Conservation (phyloP, 2,329 filamentous ascomycete genomes). For the Neofusicoccum sp. region DNA sequence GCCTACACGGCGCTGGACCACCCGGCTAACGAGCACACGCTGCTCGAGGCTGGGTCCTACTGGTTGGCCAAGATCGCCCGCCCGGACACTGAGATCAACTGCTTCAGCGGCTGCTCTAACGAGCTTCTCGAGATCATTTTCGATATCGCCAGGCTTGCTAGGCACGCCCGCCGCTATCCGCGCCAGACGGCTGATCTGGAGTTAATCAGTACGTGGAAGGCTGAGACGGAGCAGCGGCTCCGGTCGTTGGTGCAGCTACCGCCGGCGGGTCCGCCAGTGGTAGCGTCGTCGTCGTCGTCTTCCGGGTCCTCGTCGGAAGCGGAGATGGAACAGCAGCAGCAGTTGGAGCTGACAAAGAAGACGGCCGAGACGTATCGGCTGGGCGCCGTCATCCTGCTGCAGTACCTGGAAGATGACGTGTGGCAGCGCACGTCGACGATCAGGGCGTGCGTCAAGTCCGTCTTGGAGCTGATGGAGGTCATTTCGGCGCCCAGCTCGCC, state of each 20-base stretch:
- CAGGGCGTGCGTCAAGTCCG: background rate
- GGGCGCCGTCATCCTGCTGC: background rate
- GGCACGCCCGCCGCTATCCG: no score
- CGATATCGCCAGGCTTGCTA: no score
- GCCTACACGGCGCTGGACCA: no score
- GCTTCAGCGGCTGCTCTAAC: no score
- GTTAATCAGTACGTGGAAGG: no score
- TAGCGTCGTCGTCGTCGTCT: no score
- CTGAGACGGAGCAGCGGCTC: background rate
- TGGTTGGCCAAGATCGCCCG: no score
- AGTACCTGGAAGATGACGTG: background rate
- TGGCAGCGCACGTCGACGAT: background rate
- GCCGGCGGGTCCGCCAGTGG: background rate
- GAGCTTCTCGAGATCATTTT: no score
- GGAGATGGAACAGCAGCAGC: background rate
- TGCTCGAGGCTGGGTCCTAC: no score
- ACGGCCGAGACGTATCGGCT: background rate
- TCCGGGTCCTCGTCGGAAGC: background rate
- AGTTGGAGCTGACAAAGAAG: background rate
- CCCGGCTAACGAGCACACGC: no score
- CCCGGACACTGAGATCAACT: no score
- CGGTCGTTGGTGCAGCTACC: background rate
- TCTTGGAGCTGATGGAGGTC: background rate
- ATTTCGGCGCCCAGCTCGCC: background rate
- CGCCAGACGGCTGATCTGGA: no score